A percentile compares a stretch with the other conserved stretches of the same genome.
phyloP scores from a whole-genome alignment of 345 rosid species.

The Clausena lansium region DNA sequence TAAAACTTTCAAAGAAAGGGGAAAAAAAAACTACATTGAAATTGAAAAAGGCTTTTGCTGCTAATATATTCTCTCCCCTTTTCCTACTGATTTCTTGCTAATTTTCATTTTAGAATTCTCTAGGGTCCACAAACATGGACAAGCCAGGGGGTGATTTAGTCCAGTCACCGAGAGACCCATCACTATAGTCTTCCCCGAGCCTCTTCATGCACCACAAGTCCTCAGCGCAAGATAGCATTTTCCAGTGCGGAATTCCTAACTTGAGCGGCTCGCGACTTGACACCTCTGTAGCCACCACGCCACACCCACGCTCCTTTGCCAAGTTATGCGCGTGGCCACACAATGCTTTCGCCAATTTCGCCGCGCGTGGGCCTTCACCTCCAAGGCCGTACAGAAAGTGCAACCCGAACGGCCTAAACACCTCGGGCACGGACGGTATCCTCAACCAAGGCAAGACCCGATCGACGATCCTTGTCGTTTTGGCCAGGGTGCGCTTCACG shows the following conservation, averaged over 20 bases:
- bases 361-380: slow-evolving; percentile 80
- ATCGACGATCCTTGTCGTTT: slow-evolving; percentile 64
- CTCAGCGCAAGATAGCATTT: slow-evolving; percentile 65
- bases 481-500: slow-evolving; percentile 53
- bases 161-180: slow-evolving; percentile 84
- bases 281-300: slow-evolving; percentile 85
- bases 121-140: slow-evolving; percentile 97
- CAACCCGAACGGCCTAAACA: slow-evolving; percentile 77
- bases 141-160: slow-evolving; percentile 76
- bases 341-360: slow-evolving; percentile 54
- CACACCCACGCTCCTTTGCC: slow-evolving; percentile 63
- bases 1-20: neutral
- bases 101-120: slow-evolving; percentile 50
- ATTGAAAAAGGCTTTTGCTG: neutral
- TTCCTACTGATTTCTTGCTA: neutral
- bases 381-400: slow-evolving; percentile 90
- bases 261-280: slow-evolving; percentile 63
- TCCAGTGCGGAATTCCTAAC: slow-evolving; percentile 82
- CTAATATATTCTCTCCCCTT: neutral
- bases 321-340: slow-evolving; percentile 84
- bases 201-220: slow-evolving; percentile 93
- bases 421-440: slow-evolving; percentile 81
- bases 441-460: slow-evolving; percentile 65
- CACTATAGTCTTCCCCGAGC: slow-evolving; percentile 76
- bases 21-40: neutral